Percentiles rank a stretch among this genome's conserved stretches.
Evolutionary conservation across 2,329 filamentous ascomycete genomes (phyloP).

Genomic region (Geosmithia flava): DNA sequence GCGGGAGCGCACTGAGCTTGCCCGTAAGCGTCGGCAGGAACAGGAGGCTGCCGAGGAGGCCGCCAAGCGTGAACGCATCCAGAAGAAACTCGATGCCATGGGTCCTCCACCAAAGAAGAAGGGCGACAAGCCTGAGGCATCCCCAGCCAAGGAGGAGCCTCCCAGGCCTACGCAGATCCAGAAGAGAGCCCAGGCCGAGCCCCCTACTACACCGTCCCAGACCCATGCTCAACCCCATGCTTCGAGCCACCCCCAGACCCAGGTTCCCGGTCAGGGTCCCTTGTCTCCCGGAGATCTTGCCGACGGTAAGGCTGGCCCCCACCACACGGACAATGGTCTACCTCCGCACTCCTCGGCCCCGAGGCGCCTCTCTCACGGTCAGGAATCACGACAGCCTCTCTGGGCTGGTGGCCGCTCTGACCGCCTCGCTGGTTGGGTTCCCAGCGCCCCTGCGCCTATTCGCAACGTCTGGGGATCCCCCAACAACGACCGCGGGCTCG

Average conservation of each 20-base stretch:
- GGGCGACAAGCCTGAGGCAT: slow-evolving; percentile 37
- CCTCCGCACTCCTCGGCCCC: slow-evolving; percentile 5
- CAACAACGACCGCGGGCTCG: slow-evolving; percentile 58
- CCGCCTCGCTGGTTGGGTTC: slow-evolving; percentile 37
- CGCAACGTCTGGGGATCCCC: slow-evolving; percentile 66
- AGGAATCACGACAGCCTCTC: slow-evolving; percentile 17
- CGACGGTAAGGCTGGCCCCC: not conserved
- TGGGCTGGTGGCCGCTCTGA: slow-evolving; percentile 32
- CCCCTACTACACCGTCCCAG: slow-evolving; percentile 2
- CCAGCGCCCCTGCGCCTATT: slow-evolving; percentile 26
- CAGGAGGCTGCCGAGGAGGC: slow-evolving; percentile 62
- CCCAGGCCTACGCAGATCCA: slow-evolving; percentile 19
- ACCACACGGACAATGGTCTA: not conserved
- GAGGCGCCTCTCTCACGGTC: slow-evolving; percentile 18
- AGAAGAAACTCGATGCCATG: slow-evolving; percentile 58
- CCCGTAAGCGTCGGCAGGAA: slow-evolving; percentile 54
- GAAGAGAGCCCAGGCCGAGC: slow-evolving; percentile 13
- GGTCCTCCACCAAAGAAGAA: slow-evolving; percentile 51
- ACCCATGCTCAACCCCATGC: not conserved
- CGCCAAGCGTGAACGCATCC: slow-evolving; percentile 58
- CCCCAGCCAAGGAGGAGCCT: slow-evolving; percentile 26
- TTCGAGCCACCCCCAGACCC: not conserved
- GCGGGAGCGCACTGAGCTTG: slow-evolving; percentile 56
- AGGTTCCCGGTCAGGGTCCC: not conserved
- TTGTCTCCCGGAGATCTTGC: not conserved